These are phyloP conservation scores for Ophiocordyceps unilateralis DNA, from an alignment of 2,329 filamentous ascomycete species.

Conservation along the genomic window DNA sequence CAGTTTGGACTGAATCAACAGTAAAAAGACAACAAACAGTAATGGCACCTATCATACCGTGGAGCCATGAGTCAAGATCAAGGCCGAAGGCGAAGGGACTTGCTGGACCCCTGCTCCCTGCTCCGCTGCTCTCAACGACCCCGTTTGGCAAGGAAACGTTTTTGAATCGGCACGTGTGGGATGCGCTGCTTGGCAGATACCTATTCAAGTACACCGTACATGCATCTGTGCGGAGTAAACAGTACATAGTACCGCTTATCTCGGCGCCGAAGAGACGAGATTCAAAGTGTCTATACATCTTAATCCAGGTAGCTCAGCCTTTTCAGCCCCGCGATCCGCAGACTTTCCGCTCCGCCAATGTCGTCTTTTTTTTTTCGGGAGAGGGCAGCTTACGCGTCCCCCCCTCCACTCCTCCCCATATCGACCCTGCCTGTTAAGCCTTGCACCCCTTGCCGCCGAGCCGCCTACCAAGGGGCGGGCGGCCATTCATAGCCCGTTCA, in stretches of 20 bases:
- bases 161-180: neutral
- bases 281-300: no score
- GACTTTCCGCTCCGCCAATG: neutral
- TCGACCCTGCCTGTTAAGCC: conserved; percentile 1
- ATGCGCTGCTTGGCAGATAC: neutral
- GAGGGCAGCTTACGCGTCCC: conserved; percentile 13
- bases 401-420: no score
- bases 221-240: no score
- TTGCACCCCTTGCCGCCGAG: neutral
- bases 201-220: neutral
- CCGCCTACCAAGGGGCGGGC: neutral
- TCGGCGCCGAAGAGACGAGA: no score
- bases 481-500: neutral
- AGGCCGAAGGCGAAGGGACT: neutral
- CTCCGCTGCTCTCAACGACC: neutral
- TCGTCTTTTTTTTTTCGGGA: neutral
- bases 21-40: no score
- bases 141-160: no score
- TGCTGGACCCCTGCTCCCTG: neutral
- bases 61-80: no score
- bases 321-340: neutral
- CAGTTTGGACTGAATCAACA: no score
- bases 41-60: no score
- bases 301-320: no score
- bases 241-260: no score